Percentiles rank a stretch among this genome's conserved stretches.
Evolutionary conservation across 2,329 filamentous ascomycete species (phyloP).

Genomic region (Aspergillus sp.): DNA sequence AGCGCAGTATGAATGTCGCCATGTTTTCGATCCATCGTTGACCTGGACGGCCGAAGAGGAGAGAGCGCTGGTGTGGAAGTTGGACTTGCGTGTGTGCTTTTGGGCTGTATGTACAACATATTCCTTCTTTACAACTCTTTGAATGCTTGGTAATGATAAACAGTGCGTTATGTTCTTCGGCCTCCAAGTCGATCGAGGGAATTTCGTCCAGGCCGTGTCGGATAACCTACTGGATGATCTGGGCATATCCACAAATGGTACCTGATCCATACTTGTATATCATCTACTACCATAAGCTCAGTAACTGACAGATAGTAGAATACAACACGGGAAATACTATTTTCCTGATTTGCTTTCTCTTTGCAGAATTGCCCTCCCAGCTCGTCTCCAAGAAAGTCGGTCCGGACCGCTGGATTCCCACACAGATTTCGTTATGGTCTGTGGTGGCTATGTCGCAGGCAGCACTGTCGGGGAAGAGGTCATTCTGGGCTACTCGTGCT

Average conservation of each 20-base stretch:
- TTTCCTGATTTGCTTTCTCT: constrained; percentile 47
- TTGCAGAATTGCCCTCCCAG: constrained; percentile 50
- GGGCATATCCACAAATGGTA: constrained; percentile 2
- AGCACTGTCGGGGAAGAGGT: constrained; percentile 34
- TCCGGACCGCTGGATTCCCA: constrained; percentile 49
- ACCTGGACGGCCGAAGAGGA: constrained; percentile 30
- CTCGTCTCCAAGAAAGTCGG: constrained; percentile 48
- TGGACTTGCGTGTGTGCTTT: constrained; percentile 16
- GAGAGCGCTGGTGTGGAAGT: constrained; percentile 19
- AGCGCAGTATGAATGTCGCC: constrained; percentile 40
- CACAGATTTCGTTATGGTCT: constrained; percentile 47
- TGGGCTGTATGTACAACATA: constrained; percentile 13
- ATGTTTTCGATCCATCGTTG: constrained; percentile 34
- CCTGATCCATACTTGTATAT: constrained; percentile 28
- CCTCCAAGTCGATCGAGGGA: constrained; percentile 52
- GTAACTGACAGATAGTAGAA: constrained; percentile 5
- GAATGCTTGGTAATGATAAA: no score
- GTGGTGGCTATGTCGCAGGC: constrained; percentile 42
- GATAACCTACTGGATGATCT: constrained; percentile 45
- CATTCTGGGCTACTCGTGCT: constrained; percentile 32
- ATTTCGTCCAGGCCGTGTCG: constrained; percentile 49
- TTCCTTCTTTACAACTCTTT: not conserved
- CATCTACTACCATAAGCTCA: constrained; percentile 10
- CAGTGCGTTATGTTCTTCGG: constrained; percentile 51
- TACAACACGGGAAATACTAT: constrained; percentile 48